Percentiles rank a stretch among this genome's conserved stretches.
These are phyloP conservation scores for Phytopythium cucurbitacearum DNA, from an alignment of 352 stramenopile species.

Conservation along the genomic window DNA sequence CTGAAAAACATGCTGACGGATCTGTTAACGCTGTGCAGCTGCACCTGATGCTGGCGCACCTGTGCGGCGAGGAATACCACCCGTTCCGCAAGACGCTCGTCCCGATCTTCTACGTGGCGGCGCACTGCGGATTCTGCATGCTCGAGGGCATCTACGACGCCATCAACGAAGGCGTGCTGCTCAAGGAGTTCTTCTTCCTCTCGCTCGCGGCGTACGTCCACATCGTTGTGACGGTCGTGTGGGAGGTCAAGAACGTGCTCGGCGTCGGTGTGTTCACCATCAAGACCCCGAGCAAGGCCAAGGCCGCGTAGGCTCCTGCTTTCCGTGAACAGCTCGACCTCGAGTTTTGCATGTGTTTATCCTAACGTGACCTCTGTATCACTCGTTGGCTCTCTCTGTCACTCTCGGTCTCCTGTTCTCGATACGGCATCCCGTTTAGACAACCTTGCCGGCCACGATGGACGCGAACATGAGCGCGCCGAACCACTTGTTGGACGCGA, in stretches of 20 bases:
- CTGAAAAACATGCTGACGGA: neutral
- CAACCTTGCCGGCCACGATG: slow-evolving; percentile 71
- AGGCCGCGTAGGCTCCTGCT: slow-evolving; percentile 11
- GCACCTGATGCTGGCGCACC: slow-evolving; percentile 85
- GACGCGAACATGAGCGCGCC: slow-evolving; percentile 81
- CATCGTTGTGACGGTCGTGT: slow-evolving; percentile 85
- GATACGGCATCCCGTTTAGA: slow-evolving; percentile 19
- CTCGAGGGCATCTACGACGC: slow-evolving; percentile 78
- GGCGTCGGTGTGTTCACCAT: slow-evolving; percentile 82
- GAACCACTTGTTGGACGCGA: slow-evolving; percentile 93
- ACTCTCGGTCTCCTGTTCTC: neutral
- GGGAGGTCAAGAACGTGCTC: slow-evolving; percentile 84
- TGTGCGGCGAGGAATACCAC: slow-evolving; percentile 86
- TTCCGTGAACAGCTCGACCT: neutral
- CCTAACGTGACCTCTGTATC: neutral
- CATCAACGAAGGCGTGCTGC: slow-evolving; percentile 75
- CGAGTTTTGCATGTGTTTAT: neutral
- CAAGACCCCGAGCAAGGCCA: slow-evolving; percentile 20
- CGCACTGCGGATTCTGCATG: slow-evolving; percentile 79
- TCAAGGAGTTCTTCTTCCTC: slow-evolving; percentile 89
- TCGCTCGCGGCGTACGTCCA: slow-evolving; percentile 81
- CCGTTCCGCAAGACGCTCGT: slow-evolving; percentile 88
- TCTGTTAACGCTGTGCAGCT: slow-evolving; percentile 25
- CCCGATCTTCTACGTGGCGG: slow-evolving; percentile 87
- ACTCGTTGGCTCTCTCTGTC: neutral